Evolutionary conservation across 2,329 filamentous ascomycete species (phyloP).

Genomic region (Orbilia ellipsospora): DNA sequence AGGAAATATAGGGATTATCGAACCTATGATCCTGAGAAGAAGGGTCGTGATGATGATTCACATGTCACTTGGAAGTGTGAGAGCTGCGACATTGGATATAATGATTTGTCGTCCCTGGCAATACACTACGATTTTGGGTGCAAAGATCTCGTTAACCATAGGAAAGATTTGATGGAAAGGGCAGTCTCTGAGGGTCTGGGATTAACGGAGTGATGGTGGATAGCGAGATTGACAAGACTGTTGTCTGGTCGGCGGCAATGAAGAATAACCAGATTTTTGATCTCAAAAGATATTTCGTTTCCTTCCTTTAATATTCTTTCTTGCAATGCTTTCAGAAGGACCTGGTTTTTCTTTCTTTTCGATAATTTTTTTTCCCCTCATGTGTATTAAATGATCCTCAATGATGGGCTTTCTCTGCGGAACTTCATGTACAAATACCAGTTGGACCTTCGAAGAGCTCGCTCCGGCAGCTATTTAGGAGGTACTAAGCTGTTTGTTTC

Average conservation of each 20-base stretch:
- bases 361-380: too few relatives aligned
- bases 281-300: background rate
- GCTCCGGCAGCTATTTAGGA: slow-evolving; percentile 30
- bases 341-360: too few relatives aligned
- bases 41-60: slow-evolving; percentile 14
- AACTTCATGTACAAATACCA: background rate
- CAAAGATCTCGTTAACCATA: background rate
- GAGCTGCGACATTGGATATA: slow-evolving; percentile 31
- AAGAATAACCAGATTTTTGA: too few relatives aligned
- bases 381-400: too few relatives aligned
- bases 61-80: slow-evolving; percentile 40
- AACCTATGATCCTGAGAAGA: slow-evolving; percentile 7
- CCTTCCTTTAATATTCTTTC: background rate
- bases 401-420: background rate
- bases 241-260: too few relatives aligned
- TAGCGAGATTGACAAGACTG: too few relatives aligned
- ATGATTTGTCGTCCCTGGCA: slow-evolving; percentile 15
- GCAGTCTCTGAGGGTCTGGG: background rate
- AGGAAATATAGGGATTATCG: too few relatives aligned
- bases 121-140: slow-evolving; percentile 41
- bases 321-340: too few relatives aligned
- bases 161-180: slow-evolving; percentile 11
- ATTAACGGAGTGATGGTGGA: background rate
- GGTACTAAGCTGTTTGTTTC: slow-evolving; percentile 51
- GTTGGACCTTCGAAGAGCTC: background rate